These are phyloP conservation scores for Talaromyces atroroseus DNA, from an alignment of 2,329 filamentous ascomycete genomes.

Conservation along the genomic window DNA sequence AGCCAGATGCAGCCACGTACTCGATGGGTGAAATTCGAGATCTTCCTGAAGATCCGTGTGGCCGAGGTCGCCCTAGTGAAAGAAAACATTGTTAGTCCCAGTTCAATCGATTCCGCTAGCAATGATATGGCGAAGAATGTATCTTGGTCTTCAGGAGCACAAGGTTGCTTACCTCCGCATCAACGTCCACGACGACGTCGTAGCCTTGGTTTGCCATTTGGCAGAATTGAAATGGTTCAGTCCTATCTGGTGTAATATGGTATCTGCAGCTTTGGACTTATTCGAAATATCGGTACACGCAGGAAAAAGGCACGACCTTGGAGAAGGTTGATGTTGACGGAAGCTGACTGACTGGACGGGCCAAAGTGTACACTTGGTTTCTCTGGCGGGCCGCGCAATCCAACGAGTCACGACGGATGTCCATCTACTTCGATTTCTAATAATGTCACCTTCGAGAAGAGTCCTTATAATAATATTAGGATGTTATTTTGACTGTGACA, in stretches of 20 bases:
- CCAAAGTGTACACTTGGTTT: constrained; percentile 15
- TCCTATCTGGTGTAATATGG: not conserved
- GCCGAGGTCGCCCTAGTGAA: constrained; percentile 78
- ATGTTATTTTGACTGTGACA: not conserved
- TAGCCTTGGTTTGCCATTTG: constrained; percentile 79
- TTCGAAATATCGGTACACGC: not conserved
- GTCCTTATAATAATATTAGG: not conserved
- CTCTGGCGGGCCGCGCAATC: constrained; percentile 2
- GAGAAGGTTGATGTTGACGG: not conserved
- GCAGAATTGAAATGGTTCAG: not conserved
- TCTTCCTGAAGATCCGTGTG: constrained; percentile 98
- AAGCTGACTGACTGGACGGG: constrained; percentile 5
- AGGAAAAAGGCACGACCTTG: not conserved
- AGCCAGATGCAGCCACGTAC: constrained; percentile 39
- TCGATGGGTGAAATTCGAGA: constrained; percentile 95
- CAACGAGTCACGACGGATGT: too few relatives aligned
- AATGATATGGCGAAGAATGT: not conserved
- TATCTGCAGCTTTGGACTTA: not conserved
- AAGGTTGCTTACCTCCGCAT: constrained; percentile 68
- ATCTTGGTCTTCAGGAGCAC: not conserved
- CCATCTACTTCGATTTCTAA: not conserved
- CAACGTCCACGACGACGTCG: constrained; percentile 95
- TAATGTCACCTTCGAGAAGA: not conserved
- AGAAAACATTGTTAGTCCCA: not conserved
- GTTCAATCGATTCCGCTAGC: not conserved